Base-by-base conservation (phyloP, 1,284 basidiomycete genomes). In the Xanthoconium separans region DNA sequence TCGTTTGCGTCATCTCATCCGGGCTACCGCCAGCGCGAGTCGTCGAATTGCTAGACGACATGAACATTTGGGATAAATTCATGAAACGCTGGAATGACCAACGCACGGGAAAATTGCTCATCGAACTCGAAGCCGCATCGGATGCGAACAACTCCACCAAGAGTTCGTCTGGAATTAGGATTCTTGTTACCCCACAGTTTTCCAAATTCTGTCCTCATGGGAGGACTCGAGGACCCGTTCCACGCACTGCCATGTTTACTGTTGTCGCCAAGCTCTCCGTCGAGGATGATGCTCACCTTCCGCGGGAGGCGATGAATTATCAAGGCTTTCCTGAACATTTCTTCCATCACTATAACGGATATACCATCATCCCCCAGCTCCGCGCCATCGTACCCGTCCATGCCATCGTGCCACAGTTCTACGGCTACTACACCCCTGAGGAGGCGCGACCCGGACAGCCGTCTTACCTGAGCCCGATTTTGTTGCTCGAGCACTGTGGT, bases 401-500 rank as follows among this genome's bases (percentile, higher is more conserved):
- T 2, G 74, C 73, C 0, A 47, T 75, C 36, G 68, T 71, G 0
- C 75, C 74, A 2, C 73, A 75, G 51, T 75, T 74, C 50, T 76
- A 74, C 40, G 75, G 75, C 9, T 73, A 66, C 51, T 76, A 27
- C 27, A 27, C 27, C 75, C 44, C 47, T 6, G 2, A 12, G 29
- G 30, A 30, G 2, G 12, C 12, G 6, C 1, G 27, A 4, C 12
- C 33, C 22, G 22, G 22, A 4, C 22, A 22, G 4, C 22, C 22
- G 1, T 55, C 31, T 2, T 54, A 70, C 50, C 31, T 61, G 16
- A 66, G 65, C 40, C 68, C 70, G 1, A 73, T 75, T 50, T 58
- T 75, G 16, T 63, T 75, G 1, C 57, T 75, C 18, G 74, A 75
- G 47, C 64, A 73, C 34, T 76, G 75, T n/a, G 74, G 74, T 2